Evolutionary conservation across 2,329 filamentous ascomycete species (phyloP), one percentile per base, ranked within the genome.

Genomic region (Mycosphaerelloides madeirae): DNA sequence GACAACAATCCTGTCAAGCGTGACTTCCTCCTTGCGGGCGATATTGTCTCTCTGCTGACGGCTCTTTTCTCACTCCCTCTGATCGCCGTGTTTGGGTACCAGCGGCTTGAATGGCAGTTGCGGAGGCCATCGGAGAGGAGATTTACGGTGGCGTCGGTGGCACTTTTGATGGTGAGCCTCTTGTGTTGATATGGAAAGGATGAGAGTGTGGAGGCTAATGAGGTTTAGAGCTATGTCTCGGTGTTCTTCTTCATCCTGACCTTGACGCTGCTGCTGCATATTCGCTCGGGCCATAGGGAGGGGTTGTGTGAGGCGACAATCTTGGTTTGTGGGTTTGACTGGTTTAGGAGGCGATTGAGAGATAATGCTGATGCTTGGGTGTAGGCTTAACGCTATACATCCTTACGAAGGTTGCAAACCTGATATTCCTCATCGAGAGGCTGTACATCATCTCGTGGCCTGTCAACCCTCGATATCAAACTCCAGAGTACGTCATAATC

Each of bases 391-490:
- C 47, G n/a, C 22, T 55, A 9, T 55, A 49, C 29, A 41, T 52
- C 15, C 29, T 53, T 16, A 45, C 42, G 29, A 53, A 55, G 32
- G 29, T 41, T 6, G 39, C 44, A 5, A 44, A 39, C 6, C 48
- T 55, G 31, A 28, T 50, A 3, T 55, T 53, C 41, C 41, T 55
- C 19, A 55, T 55, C 39, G 50, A 53, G 38, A 31, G 52, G 14
- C 44, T 45, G n/a, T 55, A 55, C 42, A 55, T 55, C 14, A 53
- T 53, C 16, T 52, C 52, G 8, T 55, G 49, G 47, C 52, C 52
- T 2, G 41, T 47, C 25, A 43, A 33, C 3, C 47, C 52, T 15
- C 32, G 52, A 34, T 31, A 43, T 18, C 48, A 50, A 19, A 49
- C 46, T 12, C 40, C 36, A 16, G 52, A 55, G 22, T 55, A 55